Conservation (phyloP, 2,329 filamentous ascomycete genomes). For the Epichloe amarillans region DNA sequence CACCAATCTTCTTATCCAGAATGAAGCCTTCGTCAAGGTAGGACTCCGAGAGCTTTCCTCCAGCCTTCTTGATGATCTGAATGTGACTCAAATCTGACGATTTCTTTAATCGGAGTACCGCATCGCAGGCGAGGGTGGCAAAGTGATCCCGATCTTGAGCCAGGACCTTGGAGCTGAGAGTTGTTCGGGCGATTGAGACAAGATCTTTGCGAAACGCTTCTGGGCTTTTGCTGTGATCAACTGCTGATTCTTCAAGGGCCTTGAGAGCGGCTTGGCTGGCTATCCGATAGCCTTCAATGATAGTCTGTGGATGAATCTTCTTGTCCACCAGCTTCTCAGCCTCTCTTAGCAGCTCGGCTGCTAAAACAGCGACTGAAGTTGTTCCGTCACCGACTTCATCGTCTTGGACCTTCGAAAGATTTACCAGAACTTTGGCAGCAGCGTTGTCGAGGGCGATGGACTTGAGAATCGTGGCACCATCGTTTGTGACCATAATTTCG, state of each 20-base stretch:
- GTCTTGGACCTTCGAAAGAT: conserved; percentile 98
- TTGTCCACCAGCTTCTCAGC: conserved; percentile 94
- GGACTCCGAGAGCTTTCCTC: conserved; percentile 92
- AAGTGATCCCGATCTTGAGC: conserved; percentile 91
- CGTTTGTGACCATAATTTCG: conserved; percentile 97
- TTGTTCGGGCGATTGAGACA: conserved; percentile 81
- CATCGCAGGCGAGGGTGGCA: conserved; percentile 76
- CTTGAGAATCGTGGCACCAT: conserved; percentile 96
- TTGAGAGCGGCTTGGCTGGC: conserved; percentile 77
- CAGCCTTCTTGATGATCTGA: conserved; percentile 98
- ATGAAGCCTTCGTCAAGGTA: conserved; percentile 98
- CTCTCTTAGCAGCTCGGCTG: conserved; percentile 87
- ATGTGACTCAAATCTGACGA: conserved; percentile 94
- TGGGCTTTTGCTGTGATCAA: conserved; percentile 76
- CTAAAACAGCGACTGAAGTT: conserved; percentile 91
- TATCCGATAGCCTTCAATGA: conserved; percentile 98
- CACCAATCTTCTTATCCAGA: conserved; percentile 96
- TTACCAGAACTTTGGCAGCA: conserved; percentile 94
- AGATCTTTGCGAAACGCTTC: conserved; percentile 83
- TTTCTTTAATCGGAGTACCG: conserved; percentile 76
- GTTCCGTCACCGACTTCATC: conserved; percentile 98
- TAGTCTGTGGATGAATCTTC: conserved; percentile 98
- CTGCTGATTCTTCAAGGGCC: conserved; percentile 70
- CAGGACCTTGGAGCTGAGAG: conserved; percentile 92
- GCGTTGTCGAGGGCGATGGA: conserved; percentile 97